A percentile compares a stretch with the other conserved stretches of the same genome.
These are phyloP conservation scores for Penicillium sp. DNA, from an alignment of 2,329 filamentous ascomycete species.

Conservation along the genomic window DNA sequence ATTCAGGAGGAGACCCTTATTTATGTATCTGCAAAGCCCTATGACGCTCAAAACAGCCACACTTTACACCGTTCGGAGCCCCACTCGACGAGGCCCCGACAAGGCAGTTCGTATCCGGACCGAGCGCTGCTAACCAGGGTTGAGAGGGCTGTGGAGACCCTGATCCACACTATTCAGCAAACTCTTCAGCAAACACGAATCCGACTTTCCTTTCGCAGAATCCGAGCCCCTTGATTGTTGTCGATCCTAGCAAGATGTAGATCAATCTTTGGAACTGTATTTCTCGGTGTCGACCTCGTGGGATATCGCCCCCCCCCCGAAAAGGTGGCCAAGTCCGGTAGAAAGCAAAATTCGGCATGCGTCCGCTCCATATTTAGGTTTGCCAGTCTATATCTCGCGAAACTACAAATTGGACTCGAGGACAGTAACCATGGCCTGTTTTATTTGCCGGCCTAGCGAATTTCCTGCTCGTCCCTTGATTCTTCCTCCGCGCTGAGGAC, in stretches of 20 bases:
- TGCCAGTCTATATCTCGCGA: background rate
- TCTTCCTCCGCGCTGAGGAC: too few relatives aligned
- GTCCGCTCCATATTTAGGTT: background rate
- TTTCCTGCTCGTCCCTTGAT: too few relatives aligned
- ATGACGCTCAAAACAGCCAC: background rate
- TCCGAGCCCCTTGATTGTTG: too few relatives aligned
- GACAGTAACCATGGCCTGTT: too few relatives aligned
- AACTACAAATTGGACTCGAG: too few relatives aligned
- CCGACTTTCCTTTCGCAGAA: background rate
- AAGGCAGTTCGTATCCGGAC: constrained; percentile 1
- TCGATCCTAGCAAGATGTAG: too few relatives aligned
- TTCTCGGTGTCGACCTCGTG: background rate
- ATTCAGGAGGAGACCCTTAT: background rate
- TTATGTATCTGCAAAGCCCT: too few relatives aligned
- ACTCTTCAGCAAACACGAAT: background rate
- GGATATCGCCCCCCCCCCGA: too few relatives aligned
- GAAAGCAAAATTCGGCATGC: background rate
- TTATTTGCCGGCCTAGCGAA: too few relatives aligned
- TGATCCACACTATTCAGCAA: background rate
- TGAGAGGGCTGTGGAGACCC: background rate
- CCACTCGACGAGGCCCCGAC: background rate
- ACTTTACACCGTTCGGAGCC: background rate
- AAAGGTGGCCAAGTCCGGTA: too few relatives aligned
- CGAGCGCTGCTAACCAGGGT: background rate
- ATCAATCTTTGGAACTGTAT: background rate